A percentile compares a stretch with the other conserved stretches of the same genome.
phyloP scores from a whole-genome alignment of 208 protist species.

The Naegleria lovaniensis region DNA sequence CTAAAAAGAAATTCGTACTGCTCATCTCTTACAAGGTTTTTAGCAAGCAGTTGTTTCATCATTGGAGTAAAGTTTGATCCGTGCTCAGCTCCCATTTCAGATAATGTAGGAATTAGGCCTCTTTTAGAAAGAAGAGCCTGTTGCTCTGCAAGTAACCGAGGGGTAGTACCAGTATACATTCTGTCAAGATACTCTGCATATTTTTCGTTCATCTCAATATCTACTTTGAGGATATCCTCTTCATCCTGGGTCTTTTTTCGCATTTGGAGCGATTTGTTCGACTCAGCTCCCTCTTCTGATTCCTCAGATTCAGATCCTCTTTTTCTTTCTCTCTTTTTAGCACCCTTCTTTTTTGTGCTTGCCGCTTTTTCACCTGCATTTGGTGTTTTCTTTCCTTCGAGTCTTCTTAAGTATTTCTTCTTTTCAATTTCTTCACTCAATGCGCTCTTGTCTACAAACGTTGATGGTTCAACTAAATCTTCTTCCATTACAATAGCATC shows the following conservation, averaged over 20 bases:
- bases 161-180: background rate
- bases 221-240: background rate
- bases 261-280: background rate
- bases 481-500: background rate
- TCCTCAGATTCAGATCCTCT: background rate
- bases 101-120: background rate
- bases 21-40: background rate
- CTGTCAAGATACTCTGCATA: background rate
- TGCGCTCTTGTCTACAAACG: background rate
- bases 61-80: background rate
- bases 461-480: background rate
- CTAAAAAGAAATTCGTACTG: background rate
- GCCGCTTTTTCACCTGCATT: background rate
- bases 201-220: background rate
- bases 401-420: background rate
- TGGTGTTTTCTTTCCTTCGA: background rate
- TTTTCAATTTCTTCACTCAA: conserved; percentile 5
- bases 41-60: background rate
- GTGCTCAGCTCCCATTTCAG: background rate
- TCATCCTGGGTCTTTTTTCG: background rate
- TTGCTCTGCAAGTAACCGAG: background rate
- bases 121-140: background rate
- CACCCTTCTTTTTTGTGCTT: background rate
- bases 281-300: background rate
- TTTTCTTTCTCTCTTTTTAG: background rate